phyloP scores from a whole-genome alignment of 768 basidiomycete species.

The Galerina marginata region DNA sequence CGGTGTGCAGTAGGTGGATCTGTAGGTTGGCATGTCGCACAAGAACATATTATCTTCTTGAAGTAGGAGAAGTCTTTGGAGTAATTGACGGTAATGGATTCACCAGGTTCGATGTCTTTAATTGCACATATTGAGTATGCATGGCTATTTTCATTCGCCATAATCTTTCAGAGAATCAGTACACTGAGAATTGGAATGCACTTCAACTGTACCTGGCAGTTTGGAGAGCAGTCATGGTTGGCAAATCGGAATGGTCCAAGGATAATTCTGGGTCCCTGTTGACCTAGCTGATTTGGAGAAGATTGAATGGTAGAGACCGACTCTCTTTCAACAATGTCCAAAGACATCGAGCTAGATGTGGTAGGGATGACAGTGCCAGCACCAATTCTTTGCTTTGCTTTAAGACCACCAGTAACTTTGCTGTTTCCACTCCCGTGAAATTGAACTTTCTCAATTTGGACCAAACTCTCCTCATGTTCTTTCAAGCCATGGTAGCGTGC shows the following conservation, averaged over 20 bases:
- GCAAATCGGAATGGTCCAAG: slow-evolving; percentile 4
- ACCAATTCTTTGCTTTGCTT: neutral
- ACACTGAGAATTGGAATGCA: neutral
- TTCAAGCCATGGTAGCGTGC: neutral
- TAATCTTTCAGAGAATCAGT: neutral
- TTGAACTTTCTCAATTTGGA: slow-evolving; percentile 1
- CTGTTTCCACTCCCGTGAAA: neutral
- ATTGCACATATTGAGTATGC: slow-evolving; percentile 1
- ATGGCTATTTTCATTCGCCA: neutral
- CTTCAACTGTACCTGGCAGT: slow-evolving; percentile 1
- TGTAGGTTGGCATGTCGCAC: slow-evolving; percentile 1
- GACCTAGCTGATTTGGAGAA: neutral
- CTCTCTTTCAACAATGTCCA: neutral
- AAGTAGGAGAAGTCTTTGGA: slow-evolving; percentile 1
- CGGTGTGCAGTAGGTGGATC: neutral
- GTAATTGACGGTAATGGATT: slow-evolving; percentile 3
- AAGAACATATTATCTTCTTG: neutral
- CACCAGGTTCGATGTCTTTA: neutral
- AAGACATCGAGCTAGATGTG: slow-evolving; percentile 7
- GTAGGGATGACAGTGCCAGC: neutral
- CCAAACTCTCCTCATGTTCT: neutral
- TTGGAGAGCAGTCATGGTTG: slow-evolving; percentile 9
- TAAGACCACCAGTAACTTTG: neutral
- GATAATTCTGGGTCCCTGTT: neutral
- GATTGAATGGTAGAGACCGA: neutral